These are phyloP conservation scores for Hyaloscypha bicolor DNA, from an alignment of 495 filamentous ascomycete genomes.

Conservation along the genomic window DNA sequence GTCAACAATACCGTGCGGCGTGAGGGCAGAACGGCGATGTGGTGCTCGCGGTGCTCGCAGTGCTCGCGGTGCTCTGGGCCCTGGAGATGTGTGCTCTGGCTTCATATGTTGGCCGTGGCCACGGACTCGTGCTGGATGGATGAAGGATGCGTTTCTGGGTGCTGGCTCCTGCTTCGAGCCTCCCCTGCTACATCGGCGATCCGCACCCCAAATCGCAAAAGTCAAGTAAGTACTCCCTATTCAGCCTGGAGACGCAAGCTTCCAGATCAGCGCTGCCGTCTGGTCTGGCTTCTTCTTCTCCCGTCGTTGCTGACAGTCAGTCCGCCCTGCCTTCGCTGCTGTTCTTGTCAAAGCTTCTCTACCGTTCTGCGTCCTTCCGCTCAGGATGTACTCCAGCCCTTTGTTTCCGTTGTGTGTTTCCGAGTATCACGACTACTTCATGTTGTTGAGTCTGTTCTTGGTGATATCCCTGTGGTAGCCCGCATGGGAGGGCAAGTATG, in stretches of 20 bases:
- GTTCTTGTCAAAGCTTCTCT: slow-evolving; percentile 12
- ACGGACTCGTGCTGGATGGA: slow-evolving; percentile 2
- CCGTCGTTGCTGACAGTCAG: slow-evolving; percentile 2
- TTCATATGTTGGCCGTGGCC: neutral
- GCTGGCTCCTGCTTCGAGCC: neutral
- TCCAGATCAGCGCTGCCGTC: neutral
- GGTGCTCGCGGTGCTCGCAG: too few species aligned
- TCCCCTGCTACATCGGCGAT: slow-evolving; percentile 9
- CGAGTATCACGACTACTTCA: slow-evolving; percentile 15
- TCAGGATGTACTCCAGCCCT: neutral
- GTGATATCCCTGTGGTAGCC: neutral
- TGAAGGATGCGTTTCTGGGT: neutral
- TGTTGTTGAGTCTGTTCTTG: neutral
- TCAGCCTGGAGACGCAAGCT: neutral
- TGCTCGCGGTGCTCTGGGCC: neutral
- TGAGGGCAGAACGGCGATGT: neutral
- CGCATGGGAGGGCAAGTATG: neutral
- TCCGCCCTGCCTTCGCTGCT: slow-evolving; percentile 1
- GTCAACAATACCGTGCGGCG: neutral
- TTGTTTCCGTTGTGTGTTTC: neutral
- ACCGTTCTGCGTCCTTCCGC: slow-evolving; percentile 28
- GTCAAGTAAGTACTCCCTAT: neutral
- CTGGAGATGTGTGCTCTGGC: neutral
- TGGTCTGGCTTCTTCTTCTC: slow-evolving; percentile 3
- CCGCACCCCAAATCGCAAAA: neutral